Evolutionary conservation across 768 basidiomycete species (phyloP).

Genomic region (Phallus indusiatus): DNA sequence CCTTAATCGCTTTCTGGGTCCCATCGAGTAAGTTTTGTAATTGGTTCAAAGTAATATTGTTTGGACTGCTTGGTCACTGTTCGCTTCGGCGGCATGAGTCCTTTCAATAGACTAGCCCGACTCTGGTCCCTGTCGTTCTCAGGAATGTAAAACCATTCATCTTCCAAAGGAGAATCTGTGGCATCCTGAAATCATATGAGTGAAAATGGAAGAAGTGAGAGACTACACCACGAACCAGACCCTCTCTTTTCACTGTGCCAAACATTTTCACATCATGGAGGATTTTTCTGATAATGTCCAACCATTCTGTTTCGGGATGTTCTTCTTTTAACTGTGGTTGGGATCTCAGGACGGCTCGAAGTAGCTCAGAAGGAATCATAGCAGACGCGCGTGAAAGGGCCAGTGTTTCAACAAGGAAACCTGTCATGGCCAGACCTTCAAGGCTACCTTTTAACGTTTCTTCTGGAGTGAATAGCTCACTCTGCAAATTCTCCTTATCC

Average conservation of each 20-base stretch:
- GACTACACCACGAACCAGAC: slow-evolving; percentile 30
- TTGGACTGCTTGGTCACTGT: slow-evolving; percentile 77
- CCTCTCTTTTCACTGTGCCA: slow-evolving; percentile 60
- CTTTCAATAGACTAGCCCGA: slow-evolving; percentile 53
- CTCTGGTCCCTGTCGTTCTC: slow-evolving; percentile 63
- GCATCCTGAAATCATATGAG: slow-evolving; percentile 30
- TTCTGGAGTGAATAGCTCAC: background rate
- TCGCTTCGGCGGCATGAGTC: slow-evolving; percentile 72
- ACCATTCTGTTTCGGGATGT: slow-evolving; percentile 34
- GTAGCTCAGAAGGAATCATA: slow-evolving; percentile 44
- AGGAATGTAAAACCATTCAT: slow-evolving; percentile 71
- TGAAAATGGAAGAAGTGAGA: background rate
- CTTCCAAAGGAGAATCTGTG: slow-evolving; percentile 41
- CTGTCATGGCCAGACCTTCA: background rate
- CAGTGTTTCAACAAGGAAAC: slow-evolving; percentile 27
- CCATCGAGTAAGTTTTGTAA: slow-evolving; percentile 66
- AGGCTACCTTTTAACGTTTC: background rate
- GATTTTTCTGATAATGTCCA: slow-evolving; percentile 38
- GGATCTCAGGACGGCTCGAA: slow-evolving; percentile 38
- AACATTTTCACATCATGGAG: slow-evolving; percentile 55
- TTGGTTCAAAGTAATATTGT: slow-evolving; percentile 73
- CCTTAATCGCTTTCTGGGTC: slow-evolving; percentile 53
- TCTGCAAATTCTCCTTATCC: background rate
- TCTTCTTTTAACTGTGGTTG: slow-evolving; percentile 42
- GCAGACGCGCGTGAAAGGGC: slow-evolving; percentile 66